Percentiles rank a stretch among this genome's conserved stretches.
Conservation (phyloP, 2,329 filamentous ascomycete species). For the Aureobasidium lini region DNA sequence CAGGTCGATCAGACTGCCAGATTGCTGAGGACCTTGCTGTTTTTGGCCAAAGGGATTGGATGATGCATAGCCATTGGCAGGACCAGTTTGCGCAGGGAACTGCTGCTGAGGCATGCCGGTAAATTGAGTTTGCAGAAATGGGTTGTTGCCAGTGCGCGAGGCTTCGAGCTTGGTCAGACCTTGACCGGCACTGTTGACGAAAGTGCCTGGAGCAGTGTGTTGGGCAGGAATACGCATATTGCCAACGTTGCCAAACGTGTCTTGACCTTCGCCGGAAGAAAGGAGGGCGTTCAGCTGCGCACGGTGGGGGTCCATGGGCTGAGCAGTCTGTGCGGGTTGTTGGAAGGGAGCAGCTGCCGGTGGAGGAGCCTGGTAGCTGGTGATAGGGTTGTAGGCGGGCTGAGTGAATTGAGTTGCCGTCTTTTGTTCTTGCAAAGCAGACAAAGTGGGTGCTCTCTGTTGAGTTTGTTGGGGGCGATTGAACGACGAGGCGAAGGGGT, state of each 20-base stretch:
- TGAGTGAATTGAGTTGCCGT: conserved; percentile 57
- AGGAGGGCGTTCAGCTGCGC: conserved; percentile 81
- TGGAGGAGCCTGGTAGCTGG: conserved; percentile 41
- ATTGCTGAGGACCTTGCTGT: conserved; percentile 37
- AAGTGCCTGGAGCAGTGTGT: conserved; percentile 91
- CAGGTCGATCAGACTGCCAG: conserved; percentile 55
- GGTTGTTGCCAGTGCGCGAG: conserved; percentile 69
- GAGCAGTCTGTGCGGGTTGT: conserved; percentile 23
- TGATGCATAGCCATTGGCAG: conserved; percentile 39
- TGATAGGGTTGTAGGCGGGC: conserved; percentile 39
- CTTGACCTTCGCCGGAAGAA: conserved; percentile 81
- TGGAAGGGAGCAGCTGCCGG: conserved; percentile 36
- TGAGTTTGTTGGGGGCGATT: conserved; percentile 47
- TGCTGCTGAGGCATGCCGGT: conserved; percentile 53
- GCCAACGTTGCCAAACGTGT: conserved; percentile 96
- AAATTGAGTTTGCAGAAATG: conserved; percentile 77
- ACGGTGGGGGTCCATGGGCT: conserved; percentile 48
- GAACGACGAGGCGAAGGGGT: conserved; percentile 81
- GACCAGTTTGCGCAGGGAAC: conserved; percentile 37
- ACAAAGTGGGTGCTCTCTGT: conserved; percentile 61
- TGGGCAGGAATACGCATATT: conserved; percentile 92
- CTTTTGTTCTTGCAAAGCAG: conserved; percentile 75
- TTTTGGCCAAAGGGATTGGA: conserved; percentile 50
- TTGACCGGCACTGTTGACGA: conserved; percentile 88
- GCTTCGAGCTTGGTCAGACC: conserved; percentile 66